Evolutionary conservation across 441 rosid genomes (phyloP), one percentile per base, ranked within the genome.

Genomic region (Adansonia gregorii): DNA sequence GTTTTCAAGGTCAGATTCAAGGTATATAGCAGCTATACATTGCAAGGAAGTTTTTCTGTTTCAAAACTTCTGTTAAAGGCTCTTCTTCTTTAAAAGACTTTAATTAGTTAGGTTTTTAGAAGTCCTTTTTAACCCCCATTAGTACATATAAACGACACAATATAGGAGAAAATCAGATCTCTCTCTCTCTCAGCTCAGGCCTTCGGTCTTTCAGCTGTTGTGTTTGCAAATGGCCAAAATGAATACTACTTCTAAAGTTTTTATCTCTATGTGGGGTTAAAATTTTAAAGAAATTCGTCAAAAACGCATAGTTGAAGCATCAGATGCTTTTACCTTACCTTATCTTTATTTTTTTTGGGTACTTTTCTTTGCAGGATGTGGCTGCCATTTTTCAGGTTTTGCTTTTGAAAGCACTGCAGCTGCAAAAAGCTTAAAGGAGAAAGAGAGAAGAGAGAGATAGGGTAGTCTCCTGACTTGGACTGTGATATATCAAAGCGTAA

Each of bases 391-490:
- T 82, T 85, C 94, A 87, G 91, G 88, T 88, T 87, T 86, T 87
- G 91, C 89, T 83, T 87, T 87, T 84, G 89, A 84, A 83, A 84
- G 83, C 82, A 79, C 83, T 83, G 84, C 77, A 76, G 71, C 88
- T 82, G 89, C 84, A 82, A 86, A 89, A 88, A 86, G 90, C 87
- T 84, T 81, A 72, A 79, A 78, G 84, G 69, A 85, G 80, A 82
- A 85, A 77, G 83, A 76, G 60, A 79, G 83, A 66, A 85, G 81
- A 81, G 84, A 76, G 84, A 75, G 60, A 79, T 80, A 71, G 77
- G 56, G 79, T 78, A 77, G 79, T 58, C 72, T 76, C 79, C 97
- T 93, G 99, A 91, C 98, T 89, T 85, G 86, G 98, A 95, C 86
- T 41, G 90, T 84, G 97, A 95, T 86, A 78, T 85, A 80, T 92